phyloP scores from a whole-genome alignment of 2,329 filamentous ascomycete species.

The Sporothrix globosa region DNA sequence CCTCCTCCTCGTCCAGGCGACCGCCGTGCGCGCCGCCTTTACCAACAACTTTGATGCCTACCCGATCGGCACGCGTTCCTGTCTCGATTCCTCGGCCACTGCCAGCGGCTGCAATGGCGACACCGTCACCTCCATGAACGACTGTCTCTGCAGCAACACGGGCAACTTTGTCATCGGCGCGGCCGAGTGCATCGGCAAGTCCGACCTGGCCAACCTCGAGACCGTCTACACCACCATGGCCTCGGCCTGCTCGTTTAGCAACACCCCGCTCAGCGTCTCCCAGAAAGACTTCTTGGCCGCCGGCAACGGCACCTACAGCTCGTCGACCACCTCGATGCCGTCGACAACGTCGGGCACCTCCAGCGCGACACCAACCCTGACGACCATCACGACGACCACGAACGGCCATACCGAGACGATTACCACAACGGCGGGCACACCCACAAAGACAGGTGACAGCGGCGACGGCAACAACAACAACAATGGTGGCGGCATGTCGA shows the following conservation, averaged over 20 bases:
- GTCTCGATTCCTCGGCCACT: constrained; percentile 49
- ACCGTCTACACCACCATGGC: constrained; percentile 51
- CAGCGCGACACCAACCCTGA: constrained; percentile 30
- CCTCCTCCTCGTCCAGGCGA: constrained; percentile 20
- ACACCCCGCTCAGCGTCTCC: constrained; percentile 50
- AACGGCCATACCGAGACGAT: constrained; percentile 31
- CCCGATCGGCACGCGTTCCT: constrained; percentile 48
- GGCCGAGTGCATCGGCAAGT: constrained; percentile 51
- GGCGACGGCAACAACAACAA: not conserved
- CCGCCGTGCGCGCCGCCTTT: constrained; percentile 24
- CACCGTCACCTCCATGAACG: constrained; percentile 49
- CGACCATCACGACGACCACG: constrained; percentile 33
- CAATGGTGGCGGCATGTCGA: constrained; percentile 36
- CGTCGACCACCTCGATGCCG: constrained; percentile 8
- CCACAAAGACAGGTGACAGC: not conserved
- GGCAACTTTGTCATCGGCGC: constrained; percentile 54
- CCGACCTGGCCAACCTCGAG: constrained; percentile 45
- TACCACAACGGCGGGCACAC: constrained; percentile 26
- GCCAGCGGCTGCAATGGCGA: constrained; percentile 48
- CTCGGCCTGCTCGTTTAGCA: constrained; percentile 50
- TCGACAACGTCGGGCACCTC: constrained; percentile 13
- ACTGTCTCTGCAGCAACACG: constrained; percentile 55
- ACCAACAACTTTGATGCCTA: constrained; percentile 51
- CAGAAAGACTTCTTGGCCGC: constrained; percentile 49
- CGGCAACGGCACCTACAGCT: constrained; percentile 36